These are phyloP conservation scores for Daldinia concentrica DNA, from an alignment of 495 filamentous ascomycete genomes.

Conservation along the genomic window DNA sequence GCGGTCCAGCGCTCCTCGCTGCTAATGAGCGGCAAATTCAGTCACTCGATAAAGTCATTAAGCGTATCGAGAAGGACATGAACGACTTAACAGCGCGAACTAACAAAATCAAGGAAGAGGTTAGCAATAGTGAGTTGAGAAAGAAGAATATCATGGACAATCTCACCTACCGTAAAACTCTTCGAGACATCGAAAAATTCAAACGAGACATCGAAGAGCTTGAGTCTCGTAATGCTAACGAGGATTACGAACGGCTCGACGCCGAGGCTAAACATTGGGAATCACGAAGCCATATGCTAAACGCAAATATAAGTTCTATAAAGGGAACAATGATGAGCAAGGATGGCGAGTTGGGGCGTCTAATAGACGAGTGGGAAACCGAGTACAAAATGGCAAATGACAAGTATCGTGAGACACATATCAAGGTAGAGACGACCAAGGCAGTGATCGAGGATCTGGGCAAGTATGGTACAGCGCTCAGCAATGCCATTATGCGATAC, in stretches of 20 bases:
- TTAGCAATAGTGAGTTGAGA: slow-evolving; percentile 78
- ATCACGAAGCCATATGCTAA: slow-evolving; percentile 66
- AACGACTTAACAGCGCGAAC: slow-evolving; percentile 69
- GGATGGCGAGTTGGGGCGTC: slow-evolving; percentile 75
- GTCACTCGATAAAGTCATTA: slow-evolving; percentile 69
- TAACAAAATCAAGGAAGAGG: slow-evolving; percentile 80
- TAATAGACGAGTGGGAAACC: slow-evolving; percentile 79
- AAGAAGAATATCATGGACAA: slow-evolving; percentile 88
- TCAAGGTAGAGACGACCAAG: slow-evolving; percentile 92
- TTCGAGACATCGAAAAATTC: slow-evolving; percentile 71
- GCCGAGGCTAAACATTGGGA: slow-evolving; percentile 71
- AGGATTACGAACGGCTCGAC: slow-evolving; percentile 78
- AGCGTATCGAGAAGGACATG: slow-evolving; percentile 72
- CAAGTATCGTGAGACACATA: slow-evolving; percentile 86
- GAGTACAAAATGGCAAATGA: slow-evolving; percentile 86
- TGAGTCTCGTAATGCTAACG: slow-evolving; percentile 80
- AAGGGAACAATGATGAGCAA: slow-evolving; percentile 81
- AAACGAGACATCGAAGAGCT: slow-evolving; percentile 77
- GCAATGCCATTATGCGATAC: slow-evolving; percentile 96
- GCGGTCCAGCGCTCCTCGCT: slow-evolving; percentile 76
- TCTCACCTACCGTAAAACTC: slow-evolving; percentile 78
- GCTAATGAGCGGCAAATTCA: slow-evolving; percentile 75
- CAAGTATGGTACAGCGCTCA: slow-evolving; percentile 80
- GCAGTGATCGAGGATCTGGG: slow-evolving; percentile 90
- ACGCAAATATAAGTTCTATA: slow-evolving; percentile 60